Conservation (phyloP, 768 basidiomycete species). For the Termitomyces sp. region DNA sequence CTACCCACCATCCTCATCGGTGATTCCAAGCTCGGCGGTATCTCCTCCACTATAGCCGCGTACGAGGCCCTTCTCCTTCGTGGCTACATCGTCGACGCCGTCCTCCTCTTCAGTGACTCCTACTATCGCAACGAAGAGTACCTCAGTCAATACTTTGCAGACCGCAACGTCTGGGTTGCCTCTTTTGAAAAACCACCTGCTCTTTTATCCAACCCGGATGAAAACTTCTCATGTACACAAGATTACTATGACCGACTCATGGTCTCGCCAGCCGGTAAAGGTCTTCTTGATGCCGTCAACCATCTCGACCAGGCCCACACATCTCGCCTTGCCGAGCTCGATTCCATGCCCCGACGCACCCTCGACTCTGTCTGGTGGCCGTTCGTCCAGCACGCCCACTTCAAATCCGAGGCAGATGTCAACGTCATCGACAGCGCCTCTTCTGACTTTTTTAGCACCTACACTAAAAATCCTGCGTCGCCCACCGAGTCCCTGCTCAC, state of each 20-base stretch:
- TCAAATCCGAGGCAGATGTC: constrained; percentile 66
- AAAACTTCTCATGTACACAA: constrained; percentile 52
- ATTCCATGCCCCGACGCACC: constrained; percentile 74
- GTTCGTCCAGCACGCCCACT: constrained; percentile 84
- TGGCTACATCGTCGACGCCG: constrained; percentile 82
- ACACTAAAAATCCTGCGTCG: constrained; percentile 28
- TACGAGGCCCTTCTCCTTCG: constrained; percentile 90
- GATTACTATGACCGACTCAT: constrained; percentile 64
- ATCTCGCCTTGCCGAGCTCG: constrained; percentile 64
- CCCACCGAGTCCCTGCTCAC: constrained; percentile 25
- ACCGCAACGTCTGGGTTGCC: constrained; percentile 55
- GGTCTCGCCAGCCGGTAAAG: constrained; percentile 17
- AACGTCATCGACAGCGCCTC: constrained; percentile 90
- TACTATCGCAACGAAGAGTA: constrained; percentile 90
- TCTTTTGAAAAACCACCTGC: constrained; percentile 58
- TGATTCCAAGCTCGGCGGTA: constrained; percentile 88
- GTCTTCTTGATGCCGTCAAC: constrained; percentile 42
- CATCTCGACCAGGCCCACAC: constrained; percentile 62
- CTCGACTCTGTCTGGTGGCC: constrained; percentile 92
- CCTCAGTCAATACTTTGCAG: constrained; percentile 71
- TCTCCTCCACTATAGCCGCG: constrained; percentile 84
- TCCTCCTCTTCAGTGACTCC: constrained; percentile 78
- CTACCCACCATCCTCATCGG: constrained; percentile 86
- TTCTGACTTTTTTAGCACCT: constrained; percentile 82
- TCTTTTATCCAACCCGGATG: constrained; percentile 30